Evolutionary conservation across 2,329 filamentous ascomycete species (phyloP).

Genomic region (Phoma sp.): DNA sequence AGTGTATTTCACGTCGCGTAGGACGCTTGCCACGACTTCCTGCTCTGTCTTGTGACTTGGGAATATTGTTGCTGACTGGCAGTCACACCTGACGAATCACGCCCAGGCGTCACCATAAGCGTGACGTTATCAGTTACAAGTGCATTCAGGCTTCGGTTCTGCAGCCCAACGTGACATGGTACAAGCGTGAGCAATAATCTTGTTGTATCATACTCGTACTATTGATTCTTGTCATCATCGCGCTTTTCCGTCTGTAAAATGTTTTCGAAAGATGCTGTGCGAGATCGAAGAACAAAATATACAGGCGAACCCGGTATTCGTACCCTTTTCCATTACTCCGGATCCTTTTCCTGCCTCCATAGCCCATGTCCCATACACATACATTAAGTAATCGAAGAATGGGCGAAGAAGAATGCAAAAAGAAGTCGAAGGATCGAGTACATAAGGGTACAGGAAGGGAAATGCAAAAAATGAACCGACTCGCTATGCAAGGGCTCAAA

Average conservation of each 20-base stretch:
- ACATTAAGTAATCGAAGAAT: constrained; percentile 34
- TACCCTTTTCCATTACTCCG: constrained; percentile 23
- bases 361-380: constrained; percentile 35
- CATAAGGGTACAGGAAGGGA: constrained; percentile 35
- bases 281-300: constrained; percentile 18
- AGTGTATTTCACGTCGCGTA: constrained; percentile 11
- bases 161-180: neutral
- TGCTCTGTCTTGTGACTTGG: constrained; percentile 7
- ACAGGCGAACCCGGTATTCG: constrained; percentile 14
- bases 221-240: constrained; percentile 10
- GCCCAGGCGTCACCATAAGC: constrained; percentile 1
- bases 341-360: constrained; percentile 20
- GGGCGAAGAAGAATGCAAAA: constrained; percentile 32
- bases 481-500: constrained; percentile 48
- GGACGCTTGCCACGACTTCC: constrained; percentile 13
- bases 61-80: neutral
- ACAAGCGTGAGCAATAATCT: constrained; percentile 5
- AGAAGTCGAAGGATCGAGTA: constrained; percentile 33
- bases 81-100: constrained; percentile 17
- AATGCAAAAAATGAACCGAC: constrained; percentile 42
- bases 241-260: constrained; percentile 14
- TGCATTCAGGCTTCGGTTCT: neutral
- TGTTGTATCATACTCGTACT: constrained; percentile 16
- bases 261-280: constrained; percentile 25
- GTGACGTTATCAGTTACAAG: constrained; percentile 29